Evolutionary conservation across 257 asterid genomes (phyloP), one percentile per base, ranked within the genome.

Genomic region (Solanum lycopersicoides): DNA sequence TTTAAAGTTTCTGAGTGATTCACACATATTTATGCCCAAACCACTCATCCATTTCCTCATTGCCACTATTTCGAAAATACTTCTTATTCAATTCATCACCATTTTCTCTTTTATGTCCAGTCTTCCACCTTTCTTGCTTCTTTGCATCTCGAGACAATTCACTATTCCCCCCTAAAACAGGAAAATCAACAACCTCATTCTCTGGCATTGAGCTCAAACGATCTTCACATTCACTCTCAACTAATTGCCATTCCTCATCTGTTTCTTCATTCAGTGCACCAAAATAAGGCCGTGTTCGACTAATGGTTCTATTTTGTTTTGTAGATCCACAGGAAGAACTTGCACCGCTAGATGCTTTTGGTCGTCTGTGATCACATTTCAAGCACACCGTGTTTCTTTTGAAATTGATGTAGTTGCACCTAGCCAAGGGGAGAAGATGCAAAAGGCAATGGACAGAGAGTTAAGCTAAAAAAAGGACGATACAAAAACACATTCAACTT

Each of bases 331-430:
- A 88, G 41, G 90, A 79, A 44, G 60, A 63, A 23, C 86, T 79
- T 32, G 87, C 71, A 69, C 87, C 23, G 75, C 89, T 86, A 39
- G 90, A 89, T 34, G 94, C 95, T 88, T 92, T 93, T 1, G 97
- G 95, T 87, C 99, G 93, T 87, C 69, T 92, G 69, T 97, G 95
- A 88, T 97, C 99, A 47, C 99, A 97, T 91, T 97, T 97, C 92
- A 96, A 93, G 90, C 99, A 97, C 53, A 91, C 91, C 98, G 93
- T 92, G 88, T 97, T 97, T 89, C 94, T 91, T 91, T 90, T 92
- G 92, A 97, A 96, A 92, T 97, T 96, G 87, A 97, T 87, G 92
- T 97, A 96, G 89, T 94, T 96, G 90, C 99, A 96, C 95, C 99
- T 96, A 84, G 89, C 69, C 69, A 50, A 80, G 45, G 69, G 66